phyloP scores from a whole-genome alignment of 495 filamentous ascomycete species.

The Penicillium angulare region DNA sequence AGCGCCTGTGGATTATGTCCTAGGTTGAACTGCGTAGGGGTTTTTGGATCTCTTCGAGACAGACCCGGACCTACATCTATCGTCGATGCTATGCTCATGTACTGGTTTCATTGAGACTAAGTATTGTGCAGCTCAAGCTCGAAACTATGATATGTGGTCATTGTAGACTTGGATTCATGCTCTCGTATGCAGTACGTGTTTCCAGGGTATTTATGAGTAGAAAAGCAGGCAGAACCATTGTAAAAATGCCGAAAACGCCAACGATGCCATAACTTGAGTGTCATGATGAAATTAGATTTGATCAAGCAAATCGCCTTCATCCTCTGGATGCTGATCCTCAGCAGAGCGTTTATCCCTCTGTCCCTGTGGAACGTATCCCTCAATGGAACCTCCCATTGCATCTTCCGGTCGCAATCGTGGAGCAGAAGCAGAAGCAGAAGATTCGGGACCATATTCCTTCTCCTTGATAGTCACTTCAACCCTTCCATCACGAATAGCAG shows the following conservation, averaged over 20 bases:
- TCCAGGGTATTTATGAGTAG: conserved; percentile 19
- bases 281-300: conserved; percentile 31
- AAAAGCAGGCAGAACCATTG: not conserved
- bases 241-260: conserved; percentile 13
- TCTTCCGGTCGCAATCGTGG: conserved; percentile 38
- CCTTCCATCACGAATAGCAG: conserved; percentile 28
- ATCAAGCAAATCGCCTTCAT: conserved; percentile 36
- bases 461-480: conserved; percentile 42
- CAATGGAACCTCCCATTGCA: conserved; percentile 41
- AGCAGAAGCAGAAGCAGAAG: conserved; percentile 14
- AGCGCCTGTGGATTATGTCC: conserved; percentile 8
- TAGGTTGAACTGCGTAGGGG: conserved; percentile 23
- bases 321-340: no score
- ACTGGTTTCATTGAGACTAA: not conserved
- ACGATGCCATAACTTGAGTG: conserved; percentile 8
- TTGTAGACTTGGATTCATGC: conserved; percentile 14
- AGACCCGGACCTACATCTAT: conserved; percentile 15
- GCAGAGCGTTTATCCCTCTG: conserved; percentile 8
- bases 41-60: conserved; percentile 8
- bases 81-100: conserved; percentile 8
- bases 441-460: conserved; percentile 27
- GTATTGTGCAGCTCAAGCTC: not conserved
- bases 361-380: conserved; percentile 42
- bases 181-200: conserved; percentile 17
- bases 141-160: conserved; percentile 6